Conservation (phyloP, 106 monocot species). For the Dioscorea dumetorum region DNA sequence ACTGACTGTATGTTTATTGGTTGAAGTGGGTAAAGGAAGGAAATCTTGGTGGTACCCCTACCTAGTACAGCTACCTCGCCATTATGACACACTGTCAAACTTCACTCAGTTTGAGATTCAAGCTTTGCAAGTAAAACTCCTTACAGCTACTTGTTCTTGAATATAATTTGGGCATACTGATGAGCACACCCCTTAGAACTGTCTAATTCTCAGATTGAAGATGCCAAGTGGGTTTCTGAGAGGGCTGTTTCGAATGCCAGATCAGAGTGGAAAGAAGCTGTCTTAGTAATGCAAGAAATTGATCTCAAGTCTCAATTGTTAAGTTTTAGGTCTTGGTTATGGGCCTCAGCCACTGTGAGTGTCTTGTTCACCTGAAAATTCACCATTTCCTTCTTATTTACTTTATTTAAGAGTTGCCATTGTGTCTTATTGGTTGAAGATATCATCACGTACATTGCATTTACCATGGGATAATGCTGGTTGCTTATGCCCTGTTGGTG, state of each 20-base stretch:
- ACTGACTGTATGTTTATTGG: slow-evolving; percentile 73
- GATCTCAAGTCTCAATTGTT: slow-evolving; percentile 52
- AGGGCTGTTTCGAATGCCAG: slow-evolving; percentile 41
- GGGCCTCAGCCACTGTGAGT: slow-evolving; percentile 88
- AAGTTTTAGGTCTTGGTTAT: slow-evolving; percentile 76
- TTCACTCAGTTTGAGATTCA: slow-evolving; percentile 55
- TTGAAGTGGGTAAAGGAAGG: slow-evolving; percentile 84
- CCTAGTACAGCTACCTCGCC: slow-evolving; percentile 56
- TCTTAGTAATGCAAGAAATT: slow-evolving; percentile 54
- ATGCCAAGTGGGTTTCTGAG: slow-evolving; percentile 73
- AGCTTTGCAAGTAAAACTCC: slow-evolving; percentile 57
- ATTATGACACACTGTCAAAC: slow-evolving; percentile 54
- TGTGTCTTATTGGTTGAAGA: slow-evolving; percentile 26
- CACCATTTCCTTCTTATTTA: background rate
- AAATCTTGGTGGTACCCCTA: slow-evolving; percentile 83
- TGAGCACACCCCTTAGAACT: background rate
- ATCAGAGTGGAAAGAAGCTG: slow-evolving; percentile 65
- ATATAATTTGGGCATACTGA: background rate
- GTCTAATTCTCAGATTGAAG: slow-evolving; percentile 51
- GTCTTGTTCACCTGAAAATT: background rate
- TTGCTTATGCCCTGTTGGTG: slow-evolving; percentile 90
- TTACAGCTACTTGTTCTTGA: background rate
- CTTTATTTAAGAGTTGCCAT: background rate
- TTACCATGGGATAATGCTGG: slow-evolving; percentile 92
- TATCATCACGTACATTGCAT: slow-evolving; percentile 88